Evolutionary conservation across 1,139 yeast genomes (phyloP), one percentile per base, ranked within the genome.

Genomic region (Yamadazyma friedrichii): DNA sequence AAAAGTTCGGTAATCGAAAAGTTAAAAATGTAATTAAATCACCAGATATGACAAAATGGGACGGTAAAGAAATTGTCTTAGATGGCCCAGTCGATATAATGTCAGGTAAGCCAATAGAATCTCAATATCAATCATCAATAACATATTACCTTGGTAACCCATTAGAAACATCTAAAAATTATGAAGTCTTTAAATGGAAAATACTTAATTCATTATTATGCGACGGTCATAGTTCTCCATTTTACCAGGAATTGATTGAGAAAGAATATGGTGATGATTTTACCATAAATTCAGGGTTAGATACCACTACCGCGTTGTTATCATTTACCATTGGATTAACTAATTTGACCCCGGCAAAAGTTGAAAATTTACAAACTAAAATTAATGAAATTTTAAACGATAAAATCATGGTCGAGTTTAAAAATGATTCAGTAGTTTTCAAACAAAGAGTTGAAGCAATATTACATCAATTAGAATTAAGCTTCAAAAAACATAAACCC

Each of bases 161-260:
- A 1, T 67, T 75, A 8, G 84, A 87, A 46, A 70, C 76, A 34
- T 32, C 46, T 0, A 61, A 56, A 42, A 68, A 62, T 11, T 85
- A 84, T 54, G 83, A 81, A 40, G 69, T 88, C 0, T 86, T 91
- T 59, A 74, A 87, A 38, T 72, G 93, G 76, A 84, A 82, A 45
- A 68, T 91, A 6, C 67, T 91, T 37, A 80, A 87, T 17, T 78
- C 83, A 13, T 67, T 94, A 44, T 67, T 94, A 30, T 78, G 86
- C 52, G 97, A 88, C 58, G 98, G 98, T 1, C 98, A 91, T 56
- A 84, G 93, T 11, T 85, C 98, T 9, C 93, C 96, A 6, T 73
- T 93, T 42, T 88, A 91, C 61, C 88, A 89, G 61, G 80, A 80
- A 17, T 70, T 93, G 44, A 85, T 93, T 45, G 98, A 93, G 59